phyloP scores from a whole-genome alignment of 2,329 filamentous ascomycete genomes.

The Tolypocladium endophyticum region DNA sequence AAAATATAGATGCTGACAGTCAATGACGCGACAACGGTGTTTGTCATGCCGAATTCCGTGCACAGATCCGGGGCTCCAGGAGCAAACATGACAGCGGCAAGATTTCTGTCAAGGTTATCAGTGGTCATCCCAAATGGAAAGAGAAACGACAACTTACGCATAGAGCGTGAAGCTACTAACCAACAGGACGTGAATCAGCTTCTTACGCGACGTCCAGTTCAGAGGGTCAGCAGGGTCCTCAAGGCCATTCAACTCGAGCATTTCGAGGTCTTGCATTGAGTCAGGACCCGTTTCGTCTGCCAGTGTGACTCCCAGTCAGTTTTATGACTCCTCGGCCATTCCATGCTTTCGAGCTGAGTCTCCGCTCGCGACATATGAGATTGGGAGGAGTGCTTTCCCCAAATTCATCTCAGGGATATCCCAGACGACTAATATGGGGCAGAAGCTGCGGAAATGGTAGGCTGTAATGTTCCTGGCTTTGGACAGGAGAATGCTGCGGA shows the following conservation, averaged over 20 bases:
- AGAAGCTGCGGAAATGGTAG: background rate
- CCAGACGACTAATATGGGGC: background rate
- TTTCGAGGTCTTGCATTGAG: background rate
- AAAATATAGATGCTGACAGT: background rate
- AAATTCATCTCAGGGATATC: too few species aligned
- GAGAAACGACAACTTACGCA: background rate
- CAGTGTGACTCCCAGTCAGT: background rate
- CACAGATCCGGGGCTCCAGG: background rate
- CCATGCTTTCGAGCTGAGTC: background rate
- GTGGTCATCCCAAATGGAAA: background rate
- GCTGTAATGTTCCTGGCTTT: background rate
- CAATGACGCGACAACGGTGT: background rate
- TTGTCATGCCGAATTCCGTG: background rate
- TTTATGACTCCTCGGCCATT: background rate
- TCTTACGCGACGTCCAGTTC: background rate
- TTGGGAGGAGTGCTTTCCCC: too few species aligned
- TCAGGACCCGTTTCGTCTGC: background rate
- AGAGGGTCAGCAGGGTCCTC: background rate
- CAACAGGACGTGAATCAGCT: background rate
- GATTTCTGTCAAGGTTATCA: background rate
- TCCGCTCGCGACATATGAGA: background rate
- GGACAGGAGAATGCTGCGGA: background rate
- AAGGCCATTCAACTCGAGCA: background rate
- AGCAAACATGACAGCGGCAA: background rate
- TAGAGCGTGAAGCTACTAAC: background rate